Evolutionary conservation across 78 protist species (phyloP).

Genomic region (Goniomonas avonlea): DNA sequence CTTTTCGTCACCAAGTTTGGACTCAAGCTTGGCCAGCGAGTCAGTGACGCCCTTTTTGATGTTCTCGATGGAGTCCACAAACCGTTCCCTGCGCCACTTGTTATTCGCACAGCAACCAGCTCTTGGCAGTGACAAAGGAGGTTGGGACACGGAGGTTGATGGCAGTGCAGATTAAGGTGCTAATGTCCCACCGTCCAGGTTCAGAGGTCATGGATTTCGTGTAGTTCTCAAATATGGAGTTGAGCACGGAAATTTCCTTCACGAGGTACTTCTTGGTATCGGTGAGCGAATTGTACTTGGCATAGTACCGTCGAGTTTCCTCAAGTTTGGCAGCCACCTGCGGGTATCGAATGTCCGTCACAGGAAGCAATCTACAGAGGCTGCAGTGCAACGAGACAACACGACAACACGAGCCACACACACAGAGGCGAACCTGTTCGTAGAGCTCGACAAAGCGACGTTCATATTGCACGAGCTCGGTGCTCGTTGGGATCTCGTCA

Average conservation of each 20-base stretch:
- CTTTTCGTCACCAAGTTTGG: not conserved
- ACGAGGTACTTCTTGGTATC: slow-evolving; percentile 36
- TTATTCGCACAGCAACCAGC: too few relatives aligned
- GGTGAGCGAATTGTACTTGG: slow-evolving; percentile 60
- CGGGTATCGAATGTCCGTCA: too few relatives aligned
- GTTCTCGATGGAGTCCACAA: not conserved
- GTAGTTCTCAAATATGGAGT: too few relatives aligned
- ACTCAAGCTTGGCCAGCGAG: not conserved
- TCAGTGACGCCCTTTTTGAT: not conserved
- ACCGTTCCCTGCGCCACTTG: not conserved
- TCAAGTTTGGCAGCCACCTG: slow-evolving; percentile 50
- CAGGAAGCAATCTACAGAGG: not conserved
- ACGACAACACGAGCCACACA: not conserved
- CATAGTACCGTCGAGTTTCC: slow-evolving; percentile 74
- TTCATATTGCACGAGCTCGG: slow-evolving; percentile 86
- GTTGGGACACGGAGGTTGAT: too few relatives aligned
- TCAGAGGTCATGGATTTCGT: too few relatives aligned
- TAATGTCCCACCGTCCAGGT: not conserved
- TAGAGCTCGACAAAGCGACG: slow-evolving; percentile 78
- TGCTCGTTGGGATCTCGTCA: slow-evolving; percentile 79
- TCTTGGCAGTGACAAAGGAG: too few relatives aligned
- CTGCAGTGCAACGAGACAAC: not conserved
- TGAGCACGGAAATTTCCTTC: slow-evolving; percentile 57
- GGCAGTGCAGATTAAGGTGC: not conserved
- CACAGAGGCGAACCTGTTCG: slow-evolving; percentile 54